Conservation (phyloP, 2,329 filamentous ascomycete genomes). For the Monosporascus sp. region DNA sequence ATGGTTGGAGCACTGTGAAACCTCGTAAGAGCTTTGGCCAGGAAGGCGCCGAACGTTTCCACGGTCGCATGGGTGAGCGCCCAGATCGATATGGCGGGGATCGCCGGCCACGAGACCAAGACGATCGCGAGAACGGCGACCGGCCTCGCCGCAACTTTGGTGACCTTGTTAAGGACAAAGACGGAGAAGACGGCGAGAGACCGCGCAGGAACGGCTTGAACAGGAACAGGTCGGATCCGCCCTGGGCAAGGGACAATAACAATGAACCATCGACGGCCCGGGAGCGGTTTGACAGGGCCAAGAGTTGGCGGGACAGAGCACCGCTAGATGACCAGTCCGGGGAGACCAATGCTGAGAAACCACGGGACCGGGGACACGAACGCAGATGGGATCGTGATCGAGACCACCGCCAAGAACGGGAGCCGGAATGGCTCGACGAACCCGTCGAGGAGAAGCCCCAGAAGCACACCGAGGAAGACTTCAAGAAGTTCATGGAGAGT, state of each 20-base stretch:
- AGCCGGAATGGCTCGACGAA: conserved; percentile 87
- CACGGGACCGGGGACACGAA: conserved; percentile 55
- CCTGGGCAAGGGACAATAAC: conserved; percentile 65
- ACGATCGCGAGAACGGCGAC: conserved; percentile 51
- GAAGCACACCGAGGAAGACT: conserved; percentile 80
- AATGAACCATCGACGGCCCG: conserved; percentile 33
- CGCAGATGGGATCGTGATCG: conserved; percentile 51
- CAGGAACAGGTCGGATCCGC: conserved; percentile 62
- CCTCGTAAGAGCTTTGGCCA: conserved; percentile 69
- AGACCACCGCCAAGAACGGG: conserved; percentile 62
- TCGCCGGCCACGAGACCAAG: conserved; percentile 36
- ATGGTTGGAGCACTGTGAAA: conserved; percentile 71
- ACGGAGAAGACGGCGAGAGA: conserved; percentile 47
- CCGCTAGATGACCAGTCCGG: conserved; percentile 32
- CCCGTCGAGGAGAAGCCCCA: conserved; percentile 63
- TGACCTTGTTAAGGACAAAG: conserved; percentile 38
- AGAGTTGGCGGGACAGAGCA: conserved; percentile 56
- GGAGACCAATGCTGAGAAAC: conserved; percentile 33
- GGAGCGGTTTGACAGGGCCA: conserved; percentile 52
- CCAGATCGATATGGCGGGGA: conserved; percentile 36
- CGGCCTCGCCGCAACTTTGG: conserved; percentile 46
- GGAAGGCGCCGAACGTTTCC: conserved; percentile 67
- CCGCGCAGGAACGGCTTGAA: conserved; percentile 59
- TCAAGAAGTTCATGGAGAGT: conserved; percentile 88
- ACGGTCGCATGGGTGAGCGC: conserved; percentile 56